Conservation (phyloP, 108 stramenopile species). For the Skeletonema grethae region DNA sequence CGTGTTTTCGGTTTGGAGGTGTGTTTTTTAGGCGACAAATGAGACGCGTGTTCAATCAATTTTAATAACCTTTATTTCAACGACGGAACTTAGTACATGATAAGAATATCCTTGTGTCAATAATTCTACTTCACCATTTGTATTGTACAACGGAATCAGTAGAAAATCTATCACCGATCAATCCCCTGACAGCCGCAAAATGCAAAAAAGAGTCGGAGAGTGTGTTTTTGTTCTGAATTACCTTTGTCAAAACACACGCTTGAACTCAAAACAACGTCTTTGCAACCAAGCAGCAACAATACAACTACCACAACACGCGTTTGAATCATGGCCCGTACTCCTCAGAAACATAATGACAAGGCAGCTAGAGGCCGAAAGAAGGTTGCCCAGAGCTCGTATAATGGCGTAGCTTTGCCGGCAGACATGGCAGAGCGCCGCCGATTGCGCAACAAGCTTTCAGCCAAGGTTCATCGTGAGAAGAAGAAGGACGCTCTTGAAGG, state of each 20-base stretch:
- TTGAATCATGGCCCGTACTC: neutral
- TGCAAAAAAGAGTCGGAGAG: too few relatives aligned
- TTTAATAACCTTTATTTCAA: too few relatives aligned
- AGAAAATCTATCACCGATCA: too few relatives aligned
- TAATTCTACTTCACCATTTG: too few relatives aligned
- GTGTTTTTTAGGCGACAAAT: neutral
- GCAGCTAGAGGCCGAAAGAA: neutral
- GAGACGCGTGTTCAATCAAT: too few relatives aligned
- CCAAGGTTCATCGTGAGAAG: constrained; percentile 8
- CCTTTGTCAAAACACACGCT: too few relatives aligned
- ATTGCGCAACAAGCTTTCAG: constrained; percentile 1
- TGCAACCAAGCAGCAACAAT: neutral
- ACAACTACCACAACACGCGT: neutral
- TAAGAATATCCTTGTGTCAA: too few relatives aligned
- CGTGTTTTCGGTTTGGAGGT: neutral
- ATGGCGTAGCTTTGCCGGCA: neutral
- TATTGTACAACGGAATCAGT: too few relatives aligned
- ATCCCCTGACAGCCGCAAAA: too few relatives aligned
- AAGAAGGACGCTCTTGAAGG: constrained; percentile 7
- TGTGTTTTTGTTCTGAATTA: too few relatives aligned
- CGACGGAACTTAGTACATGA: too few relatives aligned
- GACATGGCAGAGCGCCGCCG: neutral
- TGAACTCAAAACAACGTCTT: too few relatives aligned
- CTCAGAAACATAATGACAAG: neutral
- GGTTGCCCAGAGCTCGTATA: neutral